Evolutionary conservation across 2,329 filamentous ascomycete genomes (phyloP), one percentile per base, ranked within the genome.

Genomic region (Colletotrichum gigasporum): DNA sequence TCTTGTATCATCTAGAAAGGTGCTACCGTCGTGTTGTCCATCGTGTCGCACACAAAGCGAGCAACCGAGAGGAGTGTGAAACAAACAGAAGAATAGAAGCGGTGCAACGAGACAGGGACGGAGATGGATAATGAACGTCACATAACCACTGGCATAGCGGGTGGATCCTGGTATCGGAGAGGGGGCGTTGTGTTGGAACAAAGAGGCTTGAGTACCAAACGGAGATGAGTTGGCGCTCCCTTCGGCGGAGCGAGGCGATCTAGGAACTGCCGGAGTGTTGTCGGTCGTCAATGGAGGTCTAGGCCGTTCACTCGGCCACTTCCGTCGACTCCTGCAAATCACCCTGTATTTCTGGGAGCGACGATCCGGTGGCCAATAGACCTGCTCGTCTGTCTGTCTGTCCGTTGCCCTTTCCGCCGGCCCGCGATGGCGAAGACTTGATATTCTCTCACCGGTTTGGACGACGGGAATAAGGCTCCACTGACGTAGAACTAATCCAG

Each of bases 11-110:
- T 60, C 30, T 47, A 35, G 8, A 12, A 32, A 59, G 45, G 55
- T 47, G 41, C 32, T 35, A 59, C 55, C 5, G 24, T 32, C 37
- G 54, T 32, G 60, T 53, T 61, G 53, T 52, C 45, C 24, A 14
- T 22, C 34, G 11, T 48, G 47, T 60, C 18, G 20, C 24, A 53
- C 47, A 16, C 20, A 6, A 63, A 12, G 45, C 37, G 39, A 39
- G 18, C 32, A 63, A 14, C 53, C 54, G 60, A 47, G 14, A 26
- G 26, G 22, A 34, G 16, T 35, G 32, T 53, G 60, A 63, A 47
- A 60, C 55, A 47, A 52, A 39, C 10, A 47, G 51, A 54, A 37
- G 53, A 60, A 26, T n/a, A 18, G 16, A 35, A 42, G 7, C 16
- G 18, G 24, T 58, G 26, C 54, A 18, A 28, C 20, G 30, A 30